Evolutionary conservation across 306 rosid genomes (phyloP).

Genomic region (Vigna radiata): DNA sequence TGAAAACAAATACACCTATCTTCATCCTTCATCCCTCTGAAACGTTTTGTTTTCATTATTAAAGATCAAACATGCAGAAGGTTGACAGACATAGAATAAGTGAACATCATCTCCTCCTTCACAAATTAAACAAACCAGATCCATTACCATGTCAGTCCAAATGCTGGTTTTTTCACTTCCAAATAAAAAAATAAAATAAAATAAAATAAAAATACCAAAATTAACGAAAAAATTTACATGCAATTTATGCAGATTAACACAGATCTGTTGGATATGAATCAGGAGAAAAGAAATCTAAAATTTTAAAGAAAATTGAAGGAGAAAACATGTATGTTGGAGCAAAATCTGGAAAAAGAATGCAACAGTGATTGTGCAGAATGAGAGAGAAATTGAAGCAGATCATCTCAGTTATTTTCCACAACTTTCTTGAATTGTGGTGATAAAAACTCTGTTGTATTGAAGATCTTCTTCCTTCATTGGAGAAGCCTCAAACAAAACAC

Average conservation of each 20-base stretch:
- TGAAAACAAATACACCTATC: background rate
- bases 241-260: no score
- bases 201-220: no score
- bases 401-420: slow-evolving; percentile 51
- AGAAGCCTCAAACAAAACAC: slow-evolving; percentile 30
- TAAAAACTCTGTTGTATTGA: slow-evolving; percentile 29
- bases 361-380: background rate
- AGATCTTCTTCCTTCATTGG: background rate
- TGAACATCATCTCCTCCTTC: no score
- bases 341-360: background rate
- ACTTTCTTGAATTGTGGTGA: slow-evolving; percentile 59
- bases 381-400: slow-evolving; percentile 39
- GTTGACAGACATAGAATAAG: no score
- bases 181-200: no score
- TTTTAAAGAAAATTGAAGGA: background rate
- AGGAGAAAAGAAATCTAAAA: background rate
- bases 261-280: background rate
- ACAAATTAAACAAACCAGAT: no score
- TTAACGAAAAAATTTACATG: no score
- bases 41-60: background rate
- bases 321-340: background rate
- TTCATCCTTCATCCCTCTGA: background rate
- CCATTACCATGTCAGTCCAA: no score
- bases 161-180: no score
- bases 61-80: no score